phyloP scores from a whole-genome alignment of 306 rosid species.

The Sphenostylis stenocarpa region DNA sequence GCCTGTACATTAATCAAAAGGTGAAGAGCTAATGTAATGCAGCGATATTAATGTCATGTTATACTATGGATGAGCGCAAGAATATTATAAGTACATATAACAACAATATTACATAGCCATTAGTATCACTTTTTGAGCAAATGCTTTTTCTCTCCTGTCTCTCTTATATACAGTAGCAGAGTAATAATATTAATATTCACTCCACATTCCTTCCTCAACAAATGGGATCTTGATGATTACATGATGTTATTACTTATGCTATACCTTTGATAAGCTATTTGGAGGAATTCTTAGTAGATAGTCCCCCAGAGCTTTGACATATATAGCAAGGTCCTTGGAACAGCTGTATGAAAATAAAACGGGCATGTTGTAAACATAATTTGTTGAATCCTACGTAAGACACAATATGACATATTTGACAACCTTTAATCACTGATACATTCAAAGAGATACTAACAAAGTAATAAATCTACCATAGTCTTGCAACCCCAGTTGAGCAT shows the following conservation, averaged over 20 bases:
- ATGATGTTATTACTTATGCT: constrained; percentile 21
- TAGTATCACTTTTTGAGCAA: neutral
- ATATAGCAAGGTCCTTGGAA: constrained; percentile 66
- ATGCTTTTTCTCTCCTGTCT: neutral
- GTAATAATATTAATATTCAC: neutral
- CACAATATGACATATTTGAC: neutral
- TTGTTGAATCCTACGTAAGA: constrained; percentile 5
- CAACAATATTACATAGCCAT: neutral
- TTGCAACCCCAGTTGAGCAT: constrained; percentile 96
- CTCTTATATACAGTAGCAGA: neutral
- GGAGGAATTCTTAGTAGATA: constrained; percentile 76
- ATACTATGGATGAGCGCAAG: neutral
- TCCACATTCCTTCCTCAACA: neutral
- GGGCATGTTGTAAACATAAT: constrained; percentile 9
- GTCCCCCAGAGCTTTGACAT: constrained; percentile 67
- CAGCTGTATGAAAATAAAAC: constrained; percentile 57
- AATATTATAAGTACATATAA: neutral
- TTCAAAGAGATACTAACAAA: constrained; percentile 24
- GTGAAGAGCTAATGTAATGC: constrained; percentile 1
- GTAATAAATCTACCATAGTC: constrained; percentile 67
- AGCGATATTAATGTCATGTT: neutral
- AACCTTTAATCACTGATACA: neutral
- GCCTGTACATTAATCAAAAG: constrained; percentile 45
- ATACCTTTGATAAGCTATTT: constrained; percentile 87
- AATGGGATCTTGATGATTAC: neutral